A percentile compares a stretch with the other conserved stretches of the same genome.
Evolutionary conservation across 1,284 basidiomycete species (phyloP).

Genomic region (Marasmius oreades): DNA sequence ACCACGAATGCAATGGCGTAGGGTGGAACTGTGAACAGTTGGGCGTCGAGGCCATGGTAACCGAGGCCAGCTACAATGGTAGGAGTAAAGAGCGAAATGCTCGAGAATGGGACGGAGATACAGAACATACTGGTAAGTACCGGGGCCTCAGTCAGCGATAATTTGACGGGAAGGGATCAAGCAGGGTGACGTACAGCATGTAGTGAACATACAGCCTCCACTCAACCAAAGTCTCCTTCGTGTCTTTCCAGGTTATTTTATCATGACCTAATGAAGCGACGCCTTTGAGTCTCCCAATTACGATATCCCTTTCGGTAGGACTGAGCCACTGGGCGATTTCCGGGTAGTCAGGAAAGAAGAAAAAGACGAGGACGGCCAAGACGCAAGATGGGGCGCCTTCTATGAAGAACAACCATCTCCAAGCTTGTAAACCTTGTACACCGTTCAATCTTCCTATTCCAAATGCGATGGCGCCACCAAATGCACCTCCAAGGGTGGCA

Average conservation of each 20-base stretch:
- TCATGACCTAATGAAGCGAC: conserved; percentile 26
- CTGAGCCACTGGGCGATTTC: conserved; percentile 39
- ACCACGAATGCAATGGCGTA: conserved; percentile 38
- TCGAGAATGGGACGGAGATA: conserved; percentile 31
- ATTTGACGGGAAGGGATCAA: not conserved
- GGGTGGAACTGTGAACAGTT: conserved; percentile 57
- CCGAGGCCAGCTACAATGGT: conserved; percentile 40
- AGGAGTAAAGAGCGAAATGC: conserved; percentile 32
- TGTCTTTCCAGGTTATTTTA: conserved; percentile 26
- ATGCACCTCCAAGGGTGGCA: conserved; percentile 39
- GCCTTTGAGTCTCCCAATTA: conserved; percentile 23
- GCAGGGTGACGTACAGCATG: conserved; percentile 15
- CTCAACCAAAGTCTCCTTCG: conserved; percentile 25
- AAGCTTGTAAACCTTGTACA: conserved; percentile 28
- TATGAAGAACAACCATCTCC: conserved; percentile 43
- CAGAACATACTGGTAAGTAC: conserved; percentile 20
- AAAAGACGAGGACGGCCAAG: conserved; percentile 33
- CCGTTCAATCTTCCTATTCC: conserved; percentile 32
- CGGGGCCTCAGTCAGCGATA: no score
- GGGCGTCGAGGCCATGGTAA: conserved; percentile 41
- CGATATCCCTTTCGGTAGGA: conserved; percentile 28
- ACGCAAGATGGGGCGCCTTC: conserved; percentile 43
- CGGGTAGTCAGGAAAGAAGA: conserved; percentile 42
- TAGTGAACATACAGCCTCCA: conserved; percentile 30
- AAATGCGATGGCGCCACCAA: conserved; percentile 39